Evolutionary conservation across 208 protist genomes (phyloP).

Genomic region (Endotrypanum monterogeii): DNA sequence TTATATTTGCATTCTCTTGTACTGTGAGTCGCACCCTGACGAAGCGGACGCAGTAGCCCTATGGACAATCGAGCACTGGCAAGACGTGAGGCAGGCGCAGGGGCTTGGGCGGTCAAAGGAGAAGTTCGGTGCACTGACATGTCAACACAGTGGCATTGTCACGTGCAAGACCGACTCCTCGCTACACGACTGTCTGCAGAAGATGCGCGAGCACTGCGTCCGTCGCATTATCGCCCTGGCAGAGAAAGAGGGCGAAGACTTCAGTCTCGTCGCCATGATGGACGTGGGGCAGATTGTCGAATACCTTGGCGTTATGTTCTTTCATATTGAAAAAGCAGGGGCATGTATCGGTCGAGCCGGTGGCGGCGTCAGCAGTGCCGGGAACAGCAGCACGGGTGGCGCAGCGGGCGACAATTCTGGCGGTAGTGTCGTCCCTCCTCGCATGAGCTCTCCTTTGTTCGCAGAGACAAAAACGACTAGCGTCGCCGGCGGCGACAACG

Average conservation of each 20-base stretch:
- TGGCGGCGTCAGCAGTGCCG: neutral
- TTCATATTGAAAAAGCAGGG: slow-evolving; percentile 64
- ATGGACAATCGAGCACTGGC: slow-evolving; percentile 76
- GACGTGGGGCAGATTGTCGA: slow-evolving; percentile 86
- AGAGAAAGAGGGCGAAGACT: slow-evolving; percentile 69
- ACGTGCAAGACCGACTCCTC: slow-evolving; percentile 70
- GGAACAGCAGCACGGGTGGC: slow-evolving; percentile 7
- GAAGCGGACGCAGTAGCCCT: slow-evolving; percentile 59
- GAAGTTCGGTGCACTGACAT: slow-evolving; percentile 3
- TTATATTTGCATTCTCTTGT: slow-evolving; percentile 87
- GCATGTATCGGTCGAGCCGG: slow-evolving; percentile 13
- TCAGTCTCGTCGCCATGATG: slow-evolving; percentile 71
- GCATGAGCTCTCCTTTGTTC: slow-evolving; percentile 17
- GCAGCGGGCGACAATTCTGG: neutral
- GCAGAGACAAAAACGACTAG: slow-evolving; percentile 12
- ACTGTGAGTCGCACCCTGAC: slow-evolving; percentile 64
- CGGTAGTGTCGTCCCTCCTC: slow-evolving; percentile 7
- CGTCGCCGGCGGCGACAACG: slow-evolving; percentile 9
- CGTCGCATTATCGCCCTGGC: slow-evolving; percentile 67
- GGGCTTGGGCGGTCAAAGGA: slow-evolving; percentile 25
- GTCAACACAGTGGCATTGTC: slow-evolving; percentile 31
- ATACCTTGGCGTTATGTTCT: slow-evolving; percentile 82
- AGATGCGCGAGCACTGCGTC: slow-evolving; percentile 56
- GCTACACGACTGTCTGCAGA: slow-evolving; percentile 67
- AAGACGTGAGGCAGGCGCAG: slow-evolving; percentile 29